Conservation (phyloP, 345 rosid species). For the Murraya koenigii region DNA sequence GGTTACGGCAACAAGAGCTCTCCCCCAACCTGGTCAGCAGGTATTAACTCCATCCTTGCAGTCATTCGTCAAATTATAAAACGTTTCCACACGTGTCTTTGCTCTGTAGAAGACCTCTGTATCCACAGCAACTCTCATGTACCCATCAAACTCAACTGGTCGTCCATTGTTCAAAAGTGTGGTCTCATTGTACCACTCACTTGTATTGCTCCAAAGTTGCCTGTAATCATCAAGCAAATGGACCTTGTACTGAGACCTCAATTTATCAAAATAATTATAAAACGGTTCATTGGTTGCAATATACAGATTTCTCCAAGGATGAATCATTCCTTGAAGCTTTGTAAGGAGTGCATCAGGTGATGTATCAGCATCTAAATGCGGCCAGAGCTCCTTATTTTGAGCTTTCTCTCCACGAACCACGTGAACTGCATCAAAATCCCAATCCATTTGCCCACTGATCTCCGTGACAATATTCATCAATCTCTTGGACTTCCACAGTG, state of each 20-base stretch:
- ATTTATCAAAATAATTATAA: conserved; percentile 81
- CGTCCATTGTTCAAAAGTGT: conserved; percentile 55
- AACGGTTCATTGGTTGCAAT: conserved; percentile 83
- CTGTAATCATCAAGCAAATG: conserved; percentile 85
- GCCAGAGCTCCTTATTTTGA: conserved; percentile 78
- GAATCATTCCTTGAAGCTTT: conserved; percentile 59
- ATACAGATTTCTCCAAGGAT: conserved; percentile 77
- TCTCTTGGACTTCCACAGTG: conserved; percentile 92
- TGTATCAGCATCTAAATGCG: conserved; percentile 80
- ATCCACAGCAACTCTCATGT: conserved; percentile 96
- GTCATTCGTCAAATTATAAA: conserved; percentile 77
- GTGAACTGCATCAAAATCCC: conserved; percentile 91
- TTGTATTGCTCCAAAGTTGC: conserved; percentile 68
- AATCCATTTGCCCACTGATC: conserved; percentile 87
- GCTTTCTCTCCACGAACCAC: conserved; percentile 95
- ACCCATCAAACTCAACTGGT: conserved; percentile 84
- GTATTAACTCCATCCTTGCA: conserved; percentile 94
- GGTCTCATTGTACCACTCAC: conserved; percentile 94
- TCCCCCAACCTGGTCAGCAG: conserved; percentile 51
- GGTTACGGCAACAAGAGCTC: conserved; percentile 11
- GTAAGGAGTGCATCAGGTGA: conserved; percentile 66
- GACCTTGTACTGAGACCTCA: conserved; percentile 84
- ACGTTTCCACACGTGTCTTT: conserved; percentile 79
- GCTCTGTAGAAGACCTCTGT: conserved; percentile 82
- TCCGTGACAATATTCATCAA: conserved; percentile 85